These are phyloP conservation scores for Apiospora koreana DNA, from an alignment of 2,329 filamentous ascomycete species.

Conservation along the genomic window DNA sequence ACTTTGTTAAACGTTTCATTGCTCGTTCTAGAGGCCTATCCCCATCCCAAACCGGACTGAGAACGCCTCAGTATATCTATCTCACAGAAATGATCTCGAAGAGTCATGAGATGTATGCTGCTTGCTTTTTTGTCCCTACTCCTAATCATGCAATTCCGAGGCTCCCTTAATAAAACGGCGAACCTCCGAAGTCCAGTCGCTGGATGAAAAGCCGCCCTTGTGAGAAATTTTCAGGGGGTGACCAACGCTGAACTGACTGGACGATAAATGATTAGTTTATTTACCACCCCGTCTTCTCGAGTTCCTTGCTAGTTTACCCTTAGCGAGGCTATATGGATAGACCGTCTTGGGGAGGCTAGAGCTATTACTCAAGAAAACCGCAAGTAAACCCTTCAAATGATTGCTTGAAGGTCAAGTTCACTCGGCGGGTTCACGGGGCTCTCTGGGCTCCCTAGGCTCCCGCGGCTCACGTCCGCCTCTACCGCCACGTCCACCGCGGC, in stretches of 20 bases:
- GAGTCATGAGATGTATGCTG: conserved; percentile 13
- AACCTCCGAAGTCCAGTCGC: conserved; percentile 6
- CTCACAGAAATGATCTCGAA: conserved; percentile 9
- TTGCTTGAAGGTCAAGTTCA: conserved; percentile 16
- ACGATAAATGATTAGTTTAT: neutral
- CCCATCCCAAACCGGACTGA: conserved; percentile 7
- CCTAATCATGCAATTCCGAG: conserved; percentile 4
- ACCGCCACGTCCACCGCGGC: conserved; percentile 41
- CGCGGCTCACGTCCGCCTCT: conserved; percentile 45
- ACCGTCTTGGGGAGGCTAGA: neutral
- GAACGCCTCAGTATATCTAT: conserved; percentile 13
- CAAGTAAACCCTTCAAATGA: conserved; percentile 8
- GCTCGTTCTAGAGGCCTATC: conserved; percentile 9
- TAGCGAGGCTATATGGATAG: neutral
- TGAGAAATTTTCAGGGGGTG: neutral
- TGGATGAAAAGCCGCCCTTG: neutral
- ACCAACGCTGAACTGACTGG: neutral
- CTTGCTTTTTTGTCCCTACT: conserved; percentile 14
- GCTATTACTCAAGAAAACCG: neutral
- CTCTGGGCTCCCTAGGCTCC: conserved; percentile 52
- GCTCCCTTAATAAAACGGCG: neutral
- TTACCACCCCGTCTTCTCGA: neutral
- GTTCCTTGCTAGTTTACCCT: neutral
- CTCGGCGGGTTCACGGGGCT: conserved; percentile 47
- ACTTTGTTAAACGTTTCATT: conserved; percentile 1